Evolutionary conservation across 2,329 filamentous ascomycete species (phyloP), one percentile per base, ranked within the genome.

Genomic region (Amylocarpus encephaloides): DNA sequence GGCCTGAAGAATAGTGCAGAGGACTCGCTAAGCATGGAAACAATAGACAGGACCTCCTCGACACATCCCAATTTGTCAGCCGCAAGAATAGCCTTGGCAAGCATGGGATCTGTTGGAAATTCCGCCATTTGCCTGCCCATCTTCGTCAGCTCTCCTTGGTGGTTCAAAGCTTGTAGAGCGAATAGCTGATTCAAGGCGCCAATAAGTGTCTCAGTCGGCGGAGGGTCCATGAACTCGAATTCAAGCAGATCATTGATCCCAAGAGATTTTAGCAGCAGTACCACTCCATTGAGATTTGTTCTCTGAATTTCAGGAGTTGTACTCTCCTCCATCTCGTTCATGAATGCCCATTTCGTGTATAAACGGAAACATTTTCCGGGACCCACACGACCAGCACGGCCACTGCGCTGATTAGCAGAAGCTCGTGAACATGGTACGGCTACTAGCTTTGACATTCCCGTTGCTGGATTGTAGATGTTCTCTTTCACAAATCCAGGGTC

Each of bases 141-240:
- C 63, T 93, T 93, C 18, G 93, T 97, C 39, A 98, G 73, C 56
- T 91, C 86, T 51, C 92, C 93, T 59, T 84, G 83, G 67, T 92
- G 86, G 64, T 95, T 95, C 43, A 98, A 74, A 0, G 88, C 89
- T 26, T 93, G 90, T 0, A 97, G 76, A 0, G 90, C 90, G 65
- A 95, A 98, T 0, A 98, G 78, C 62, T 93, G 85, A 66, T 97
- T 93, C 41, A 98, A 73, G 0, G 90, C 87, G 18, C 86, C 83
- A 56, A 95, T 95, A 30, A 98, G 79, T 1, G 90, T 88, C 63
- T 96, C 89, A 0, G 89, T 88, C 0, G 91, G 86, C 0, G 93
- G 93, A 0, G 91, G 85, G 60, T 97, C 92, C 82, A 97, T 90
- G 61, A 95, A 97, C 65, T 96, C 91, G 63, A 98, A 98, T 53